Conservation (phyloP, 1,284 basidiomycete genomes). For the Trametes sp. region DNA sequence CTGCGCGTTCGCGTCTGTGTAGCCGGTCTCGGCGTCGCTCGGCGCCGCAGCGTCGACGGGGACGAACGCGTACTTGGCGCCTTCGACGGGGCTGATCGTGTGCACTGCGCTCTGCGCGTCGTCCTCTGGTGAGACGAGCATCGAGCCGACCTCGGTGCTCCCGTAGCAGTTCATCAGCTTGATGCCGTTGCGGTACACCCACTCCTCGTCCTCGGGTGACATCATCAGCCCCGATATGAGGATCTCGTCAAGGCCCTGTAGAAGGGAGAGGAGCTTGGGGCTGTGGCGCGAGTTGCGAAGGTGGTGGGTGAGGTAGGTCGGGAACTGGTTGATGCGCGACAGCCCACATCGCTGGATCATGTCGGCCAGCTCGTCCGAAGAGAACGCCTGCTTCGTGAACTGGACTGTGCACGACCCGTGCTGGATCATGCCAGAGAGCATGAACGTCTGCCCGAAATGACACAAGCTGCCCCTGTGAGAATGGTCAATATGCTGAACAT, state of each 20-base stretch:
- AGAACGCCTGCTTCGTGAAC: slow-evolving; percentile 67
- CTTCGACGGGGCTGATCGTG: slow-evolving; percentile 59
- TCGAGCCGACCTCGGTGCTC: slow-evolving; percentile 74
- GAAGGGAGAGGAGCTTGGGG: slow-evolving; percentile 63
- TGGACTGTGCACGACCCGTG: slow-evolving; percentile 76
- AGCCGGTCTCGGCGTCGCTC: slow-evolving; percentile 48
- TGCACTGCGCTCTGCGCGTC: slow-evolving; percentile 47
- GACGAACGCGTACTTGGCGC: slow-evolving; percentile 64
- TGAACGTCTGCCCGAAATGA: slow-evolving; percentile 45
- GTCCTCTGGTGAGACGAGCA: slow-evolving; percentile 55
- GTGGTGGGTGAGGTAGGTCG: slow-evolving; percentile 68
- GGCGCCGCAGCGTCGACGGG: slow-evolving; percentile 51
- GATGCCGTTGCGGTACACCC: slow-evolving; percentile 63
- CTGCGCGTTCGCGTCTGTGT: slow-evolving; percentile 57
- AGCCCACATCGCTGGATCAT: slow-evolving; percentile 74
- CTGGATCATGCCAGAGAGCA: slow-evolving; percentile 61
- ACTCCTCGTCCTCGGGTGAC: slow-evolving; percentile 69
- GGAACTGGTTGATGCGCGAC: slow-evolving; percentile 76
- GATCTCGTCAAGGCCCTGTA: slow-evolving; percentile 65
- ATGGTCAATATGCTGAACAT: slow-evolving; percentile 6
- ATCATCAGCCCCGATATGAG: slow-evolving; percentile 69
- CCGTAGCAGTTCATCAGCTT: slow-evolving; percentile 74
- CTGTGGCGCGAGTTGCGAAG: slow-evolving; percentile 66
- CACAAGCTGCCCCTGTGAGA: slow-evolving; percentile 42
- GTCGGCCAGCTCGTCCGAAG: slow-evolving; percentile 70